Evolutionary conservation across 305 asterid genomes (phyloP), one percentile per base, ranked within the genome.

Genomic region (Fraxinus floribunda): DNA sequence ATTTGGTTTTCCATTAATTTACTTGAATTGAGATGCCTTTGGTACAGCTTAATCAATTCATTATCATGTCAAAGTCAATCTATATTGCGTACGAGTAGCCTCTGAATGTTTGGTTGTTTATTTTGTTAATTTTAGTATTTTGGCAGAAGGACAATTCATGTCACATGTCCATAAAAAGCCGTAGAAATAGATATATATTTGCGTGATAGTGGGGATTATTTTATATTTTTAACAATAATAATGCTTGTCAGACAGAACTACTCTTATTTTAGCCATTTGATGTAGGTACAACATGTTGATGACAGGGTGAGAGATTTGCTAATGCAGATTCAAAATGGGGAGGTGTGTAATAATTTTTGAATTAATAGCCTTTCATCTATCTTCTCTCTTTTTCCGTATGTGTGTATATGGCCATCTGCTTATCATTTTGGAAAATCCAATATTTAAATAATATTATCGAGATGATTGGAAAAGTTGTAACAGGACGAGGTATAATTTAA

Each of bases 271-370:
- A 20, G 78, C 55, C 36, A 70, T 77, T 86, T 83, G 81, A 72
- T 88, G 83, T 82, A 95, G 98, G 96, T 90, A 57, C 89, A 88
- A 68, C 86, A 90, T 64, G 97, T 91, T 83, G 96, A 89, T 57
- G 99, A 95, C 90, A 92, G 38, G 84, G 96, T 94, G 82, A 91
- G 87, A 78, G 90, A 87, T 86, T 79, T 88, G 86, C 94, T 95
- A 22, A 15, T 90, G 29, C 88, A 83, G 86, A 90, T 95, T 80
- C 93, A 90, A 83, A 89, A 88, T n/a, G 97, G 92, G 29, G 91
- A 93, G 98, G 98, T 95, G 84, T 24, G 90, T 79, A 46, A 30
- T 66, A 66, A 29, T 39, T 70, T 88, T 84, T 34, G 52, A 35
- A 71, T 78, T 46, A 73, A 34, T 72, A 62, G 62, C 70, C 73